These are phyloP conservation scores for Russula dissimulans DNA, from an alignment of 768 basidiomycete genomes.

Conservation along the genomic window DNA sequence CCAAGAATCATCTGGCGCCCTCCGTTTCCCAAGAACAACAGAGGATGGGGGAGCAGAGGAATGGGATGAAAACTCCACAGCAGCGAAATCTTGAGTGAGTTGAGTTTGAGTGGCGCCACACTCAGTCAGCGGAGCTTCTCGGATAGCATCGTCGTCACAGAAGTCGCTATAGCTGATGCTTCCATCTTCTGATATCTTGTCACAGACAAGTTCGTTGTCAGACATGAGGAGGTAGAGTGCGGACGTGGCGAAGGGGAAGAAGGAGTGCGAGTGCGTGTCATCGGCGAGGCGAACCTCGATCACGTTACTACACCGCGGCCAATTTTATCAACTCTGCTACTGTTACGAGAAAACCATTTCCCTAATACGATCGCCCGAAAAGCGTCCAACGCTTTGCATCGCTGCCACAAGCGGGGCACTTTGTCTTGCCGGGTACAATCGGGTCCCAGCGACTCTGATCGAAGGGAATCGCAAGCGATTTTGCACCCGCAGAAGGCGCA, in stretches of 20 bases:
- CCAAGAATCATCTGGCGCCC: not conserved
- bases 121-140: not conserved
- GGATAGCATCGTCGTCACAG: conserved; percentile 4
- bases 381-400: conserved; percentile 94
- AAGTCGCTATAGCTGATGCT: conserved; percentile 9
- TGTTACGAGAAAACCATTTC: not conserved
- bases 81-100: not conserved
- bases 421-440: conserved; percentile 77
- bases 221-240: not conserved
- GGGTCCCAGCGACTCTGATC: conserved; percentile 77
- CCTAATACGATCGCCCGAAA: conserved; percentile 82
- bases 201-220: not conserved
- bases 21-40: conserved; percentile 6
- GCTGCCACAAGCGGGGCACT: conserved; percentile 80
- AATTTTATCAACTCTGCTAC: not conserved
- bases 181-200: not conserved
- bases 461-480: conserved; percentile 93
- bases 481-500: conserved; percentile 95
- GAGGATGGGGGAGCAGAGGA: not conserved
- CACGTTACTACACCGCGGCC: no score
- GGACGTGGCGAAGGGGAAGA: not conserved
- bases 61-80: not conserved
- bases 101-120: not conserved
- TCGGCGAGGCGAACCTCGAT: no score
- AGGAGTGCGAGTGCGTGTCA: not conserved